Base-by-base conservation (phyloP, 352 stramenopile species). In the Phytophthora pini region DNA sequence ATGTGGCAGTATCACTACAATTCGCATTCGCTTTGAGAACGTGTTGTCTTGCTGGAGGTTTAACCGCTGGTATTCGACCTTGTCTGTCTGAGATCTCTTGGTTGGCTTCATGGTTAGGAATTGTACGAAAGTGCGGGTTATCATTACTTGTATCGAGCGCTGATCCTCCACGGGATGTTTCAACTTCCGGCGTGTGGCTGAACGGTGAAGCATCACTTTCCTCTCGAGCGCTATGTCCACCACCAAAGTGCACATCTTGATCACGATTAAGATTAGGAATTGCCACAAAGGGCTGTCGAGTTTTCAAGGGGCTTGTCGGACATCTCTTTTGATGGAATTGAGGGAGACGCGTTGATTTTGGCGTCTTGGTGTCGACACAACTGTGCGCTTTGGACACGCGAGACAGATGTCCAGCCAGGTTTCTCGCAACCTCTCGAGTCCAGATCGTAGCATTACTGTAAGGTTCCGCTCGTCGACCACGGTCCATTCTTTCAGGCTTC, bases 371-470 rank as follows among this genome's bases (percentile, higher is more conserved):
- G 52, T 93, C 86, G 7, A 94, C 76, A 46, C 74, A 92, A 47
- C 82, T 92, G 24, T 92, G 82, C 26, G 71, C 81, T 58, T 89
- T 90, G 24, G 79, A 89, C 13, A 94, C 73, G 29, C 84, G 79
- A 32, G 78, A 80, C 9, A 94, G 65, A 40, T 94, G 86, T 0
- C 80, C 73, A 3, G 84, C 86, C 24, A 94, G 57, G 39, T 94
- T 92, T 20, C 71, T 79, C 10, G 84, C 79, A 12, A 94, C 76
- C 65, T 92, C 86, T 3, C 86, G 72, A 20, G 80, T 90, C 86
- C 84, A 94, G 43, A 89, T 80, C 15, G 84, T 88, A 27, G 84
- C 86, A 55, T 81, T 94, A 64, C 80, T 90, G 55, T 91, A 92
- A 24, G 84, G 84, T 65, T 94, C 84, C 8, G 86, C 84, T 22